Base-by-base conservation (phyloP, 2,329 filamentous ascomycete species). In the Colletotrichum horii region DNA sequence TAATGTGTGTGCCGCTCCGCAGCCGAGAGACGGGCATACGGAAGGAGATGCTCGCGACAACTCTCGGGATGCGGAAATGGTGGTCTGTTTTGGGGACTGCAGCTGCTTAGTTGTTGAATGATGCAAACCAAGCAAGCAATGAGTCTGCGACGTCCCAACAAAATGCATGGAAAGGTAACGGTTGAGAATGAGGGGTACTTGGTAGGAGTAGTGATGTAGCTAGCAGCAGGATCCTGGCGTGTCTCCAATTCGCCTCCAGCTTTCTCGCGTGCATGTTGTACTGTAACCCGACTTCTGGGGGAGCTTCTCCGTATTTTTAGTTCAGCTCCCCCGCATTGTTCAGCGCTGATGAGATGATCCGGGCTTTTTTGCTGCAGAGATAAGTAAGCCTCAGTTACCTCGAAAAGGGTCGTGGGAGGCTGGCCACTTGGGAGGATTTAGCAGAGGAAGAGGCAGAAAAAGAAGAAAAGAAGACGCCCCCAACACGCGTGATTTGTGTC, bases 151-250 rank as follows among this genome's bases (percentile, higher is more conserved):
- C 69, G 69, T 56, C 52, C 73, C 73, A 75, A 75, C 73, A 75
- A 75, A 75, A 75, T 75, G 73, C 72, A 75, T 34, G 62, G 48
- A 55, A 55, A 64, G 34, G 16, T 26, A 58, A 43, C 30, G 72
- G 72, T 75, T 75, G 72, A 72, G 72, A 32, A 38, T 75, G 73
- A 75, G 73, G 73, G 73, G 73, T 75, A 34, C 30, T 62, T 62
- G 24, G 60, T 22, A 1, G 60, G 1, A 1, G 26, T n/a, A 43
- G 61, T 65, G 24, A 34, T 38, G 34, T 22, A 22, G 43, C n/a
- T 24, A 43, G 61, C 22, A 36, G 19, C 26, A 24, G 30, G 52
- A 30, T 69, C 19, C 19, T 4, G 58, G 58, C 28, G 4, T 32
- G 28, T 52, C 62, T 32, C 62, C 62, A 66, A 66, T 52, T 52